A percentile compares a stretch with the other conserved stretches of the same genome.
Conservation (phyloP, 176 grass and related monocot species). For the Musa acuminata region DNA sequence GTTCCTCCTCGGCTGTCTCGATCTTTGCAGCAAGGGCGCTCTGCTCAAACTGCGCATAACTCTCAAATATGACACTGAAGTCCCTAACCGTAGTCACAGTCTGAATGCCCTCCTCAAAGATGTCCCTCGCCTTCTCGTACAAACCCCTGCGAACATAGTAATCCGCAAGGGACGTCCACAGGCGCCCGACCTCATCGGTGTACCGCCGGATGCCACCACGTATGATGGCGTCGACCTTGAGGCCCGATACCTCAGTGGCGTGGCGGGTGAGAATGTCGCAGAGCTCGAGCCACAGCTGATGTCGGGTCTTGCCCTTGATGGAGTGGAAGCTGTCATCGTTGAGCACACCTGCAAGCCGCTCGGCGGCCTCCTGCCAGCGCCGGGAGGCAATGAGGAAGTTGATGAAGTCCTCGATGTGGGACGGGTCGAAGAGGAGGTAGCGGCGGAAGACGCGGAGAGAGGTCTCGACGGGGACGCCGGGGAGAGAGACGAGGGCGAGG, state of each 20-base stretch:
- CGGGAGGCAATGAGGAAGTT: constrained; percentile 44
- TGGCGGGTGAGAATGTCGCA: constrained; percentile 73
- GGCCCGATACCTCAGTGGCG: constrained; percentile 54
- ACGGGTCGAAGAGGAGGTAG: constrained; percentile 77
- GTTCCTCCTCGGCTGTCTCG: constrained; percentile 58
- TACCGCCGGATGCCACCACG: constrained; percentile 61
- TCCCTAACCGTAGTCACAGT: constrained; percentile 65
- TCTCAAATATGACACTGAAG: constrained; percentile 81
- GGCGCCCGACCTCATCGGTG: constrained; percentile 64
- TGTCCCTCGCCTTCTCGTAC: constrained; percentile 59
- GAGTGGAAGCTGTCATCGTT: constrained; percentile 67
- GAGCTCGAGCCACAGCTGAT: constrained; percentile 82
- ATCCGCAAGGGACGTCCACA: constrained; percentile 69
- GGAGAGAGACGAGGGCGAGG: constrained; percentile 52
- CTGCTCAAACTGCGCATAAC: constrained; percentile 75
- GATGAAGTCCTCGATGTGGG: constrained; percentile 74
- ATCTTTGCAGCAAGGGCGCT: constrained; percentile 62
- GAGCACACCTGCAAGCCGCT: constrained; percentile 55
- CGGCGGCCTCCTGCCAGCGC: constrained; percentile 67
- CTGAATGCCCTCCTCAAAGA: constrained; percentile 67
- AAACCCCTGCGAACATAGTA: constrained; percentile 66
- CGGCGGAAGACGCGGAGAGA: constrained; percentile 66
- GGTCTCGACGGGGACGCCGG: constrained; percentile 64
- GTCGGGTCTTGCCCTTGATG: constrained; percentile 64
- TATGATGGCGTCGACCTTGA: constrained; percentile 74